Evolutionary conservation across 176 grass and related monocot species (phyloP).

Genomic region (Carex cristatella): DNA sequence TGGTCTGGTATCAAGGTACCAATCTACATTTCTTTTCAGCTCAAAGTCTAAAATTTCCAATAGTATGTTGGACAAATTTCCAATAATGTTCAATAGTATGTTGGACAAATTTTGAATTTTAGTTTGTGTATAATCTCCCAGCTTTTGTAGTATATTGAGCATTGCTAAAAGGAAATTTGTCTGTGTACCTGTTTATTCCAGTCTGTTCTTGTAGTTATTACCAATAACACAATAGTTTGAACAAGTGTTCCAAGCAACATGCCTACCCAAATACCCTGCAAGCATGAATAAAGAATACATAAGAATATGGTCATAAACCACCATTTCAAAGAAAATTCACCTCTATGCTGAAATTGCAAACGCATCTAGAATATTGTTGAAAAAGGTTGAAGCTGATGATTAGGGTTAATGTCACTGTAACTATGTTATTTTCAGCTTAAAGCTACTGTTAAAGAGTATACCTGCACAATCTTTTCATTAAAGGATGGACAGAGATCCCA

Average conservation of each 20-base stretch:
- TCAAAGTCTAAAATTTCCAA: background rate
- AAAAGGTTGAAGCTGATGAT: background rate
- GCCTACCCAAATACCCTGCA: conserved; percentile 87
- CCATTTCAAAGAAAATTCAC: background rate
- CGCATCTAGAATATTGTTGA: background rate
- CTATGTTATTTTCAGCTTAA: background rate
- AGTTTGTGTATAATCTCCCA: background rate
- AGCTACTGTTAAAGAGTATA: background rate
- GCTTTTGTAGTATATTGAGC: background rate
- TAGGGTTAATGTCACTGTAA: conserved; percentile 1
- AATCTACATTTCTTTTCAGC: background rate
- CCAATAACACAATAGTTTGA: conserved; percentile 55
- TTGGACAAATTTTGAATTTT: background rate
- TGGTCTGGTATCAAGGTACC: background rate
- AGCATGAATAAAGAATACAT: background rate
- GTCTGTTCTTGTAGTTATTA: conserved; percentile 55
- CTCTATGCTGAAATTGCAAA: background rate
- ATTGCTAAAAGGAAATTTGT: background rate
- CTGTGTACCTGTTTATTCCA: conserved; percentile 66
- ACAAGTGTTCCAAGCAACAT: conserved; percentile 74
- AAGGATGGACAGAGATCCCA: background rate
- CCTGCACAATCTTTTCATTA: background rate
- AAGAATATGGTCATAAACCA: background rate
- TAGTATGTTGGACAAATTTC: background rate
- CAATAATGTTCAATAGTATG: background rate